Conservation (phyloP, 2,329 filamentous ascomycete genomes). For the Drechslerella dactyloides region DNA sequence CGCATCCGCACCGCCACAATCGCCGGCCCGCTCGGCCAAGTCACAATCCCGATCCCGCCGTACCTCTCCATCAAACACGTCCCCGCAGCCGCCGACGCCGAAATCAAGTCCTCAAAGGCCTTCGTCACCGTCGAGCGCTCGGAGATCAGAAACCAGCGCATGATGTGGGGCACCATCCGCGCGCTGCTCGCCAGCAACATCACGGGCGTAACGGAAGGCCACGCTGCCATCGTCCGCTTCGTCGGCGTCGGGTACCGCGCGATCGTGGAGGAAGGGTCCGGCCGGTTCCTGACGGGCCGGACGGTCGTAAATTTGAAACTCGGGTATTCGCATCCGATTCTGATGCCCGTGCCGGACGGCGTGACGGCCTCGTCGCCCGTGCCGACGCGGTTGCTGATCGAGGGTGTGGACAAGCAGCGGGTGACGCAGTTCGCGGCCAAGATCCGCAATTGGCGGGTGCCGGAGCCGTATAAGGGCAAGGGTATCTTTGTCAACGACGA, state of each 20-base stretch:
- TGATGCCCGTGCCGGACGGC: slow-evolving; percentile 80
- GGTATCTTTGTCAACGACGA: slow-evolving; percentile 98
- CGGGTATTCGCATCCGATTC: slow-evolving; percentile 93
- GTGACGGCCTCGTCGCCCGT: slow-evolving; percentile 87
- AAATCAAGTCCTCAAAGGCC: slow-evolving; percentile 69
- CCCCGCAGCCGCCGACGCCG: slow-evolving; percentile 61
- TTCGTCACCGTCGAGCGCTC: slow-evolving; percentile 73
- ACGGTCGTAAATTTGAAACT: slow-evolving; percentile 92
- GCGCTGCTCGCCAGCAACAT: slow-evolving; percentile 90
- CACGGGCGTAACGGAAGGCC: slow-evolving; percentile 92
- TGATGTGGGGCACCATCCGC: slow-evolving; percentile 97
- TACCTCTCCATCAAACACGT: slow-evolving; percentile 66
- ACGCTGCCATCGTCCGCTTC: slow-evolving; percentile 88
- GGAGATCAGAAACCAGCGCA: slow-evolving; percentile 75
- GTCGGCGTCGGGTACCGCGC: slow-evolving; percentile 96
- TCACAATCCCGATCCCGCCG: slow-evolving; percentile 77
- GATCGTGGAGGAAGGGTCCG: slow-evolving; percentile 76
- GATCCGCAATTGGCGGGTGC: slow-evolving; percentile 85
- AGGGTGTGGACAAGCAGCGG: slow-evolving; percentile 83
- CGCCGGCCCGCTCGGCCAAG: slow-evolving; percentile 65
- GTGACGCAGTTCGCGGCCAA: slow-evolving; percentile 90
- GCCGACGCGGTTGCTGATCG: slow-evolving; percentile 86
- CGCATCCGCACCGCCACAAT: slow-evolving; percentile 41
- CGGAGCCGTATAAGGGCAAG: slow-evolving; percentile 94
- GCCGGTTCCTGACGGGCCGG: slow-evolving; percentile 75